Evolutionary conservation across 495 filamentous ascomycete genomes (phyloP).

Genomic region (Amphirosellinia nigrospora): DNA sequence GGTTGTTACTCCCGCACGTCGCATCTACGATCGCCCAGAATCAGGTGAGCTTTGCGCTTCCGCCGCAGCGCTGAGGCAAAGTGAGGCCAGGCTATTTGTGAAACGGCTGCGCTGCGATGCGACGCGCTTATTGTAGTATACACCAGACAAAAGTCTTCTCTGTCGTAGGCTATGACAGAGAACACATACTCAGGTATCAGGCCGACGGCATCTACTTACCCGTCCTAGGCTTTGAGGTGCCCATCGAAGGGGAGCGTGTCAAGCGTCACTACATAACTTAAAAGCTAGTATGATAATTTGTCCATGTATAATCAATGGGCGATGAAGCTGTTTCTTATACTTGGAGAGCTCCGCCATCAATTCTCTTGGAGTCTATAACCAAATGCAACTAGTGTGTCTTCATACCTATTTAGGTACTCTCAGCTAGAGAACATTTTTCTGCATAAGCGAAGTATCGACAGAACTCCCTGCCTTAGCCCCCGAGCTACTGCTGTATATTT

Average conservation of each 20-base stretch:
- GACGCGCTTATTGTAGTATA: slow-evolving; percentile 15
- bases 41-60: slow-evolving; percentile 19
- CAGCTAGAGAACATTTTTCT: slow-evolving; percentile 12
- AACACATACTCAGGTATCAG: neutral
- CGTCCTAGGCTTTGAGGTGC: neutral
- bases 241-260: neutral
- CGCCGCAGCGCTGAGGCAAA: slow-evolving; percentile 24
- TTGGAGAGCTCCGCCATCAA: neutral
- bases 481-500: neutral
- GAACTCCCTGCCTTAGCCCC: slow-evolving; percentile 6
- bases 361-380: neutral
- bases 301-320: neutral
- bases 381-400: too few relatives aligned
- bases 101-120: slow-evolving; percentile 22
- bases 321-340: neutral
- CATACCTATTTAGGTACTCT: neutral
- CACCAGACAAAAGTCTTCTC: neutral
- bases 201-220: neutral
- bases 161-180: neutral
- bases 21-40: slow-evolving; percentile 25
- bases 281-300: neutral
- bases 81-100: slow-evolving; percentile 26
- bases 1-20: neutral
- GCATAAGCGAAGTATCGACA: slow-evolving; percentile 19
- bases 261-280: neutral